phyloP scores from a whole-genome alignment of 1,284 basidiomycete genomes.

The Puccinia hordei region DNA sequence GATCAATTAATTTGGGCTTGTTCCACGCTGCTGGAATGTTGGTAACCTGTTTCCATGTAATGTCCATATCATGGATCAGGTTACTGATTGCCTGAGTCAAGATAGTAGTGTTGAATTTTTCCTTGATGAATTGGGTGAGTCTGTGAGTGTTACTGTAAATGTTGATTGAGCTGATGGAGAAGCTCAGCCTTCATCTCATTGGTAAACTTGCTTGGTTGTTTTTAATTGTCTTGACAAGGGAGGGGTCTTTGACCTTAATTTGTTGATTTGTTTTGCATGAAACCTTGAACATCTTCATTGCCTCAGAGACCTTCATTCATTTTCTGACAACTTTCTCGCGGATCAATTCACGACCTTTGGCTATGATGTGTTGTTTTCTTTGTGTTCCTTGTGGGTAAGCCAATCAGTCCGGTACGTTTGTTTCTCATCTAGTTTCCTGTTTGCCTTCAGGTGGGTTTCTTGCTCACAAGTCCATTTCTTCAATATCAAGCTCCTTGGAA shows the following conservation, averaged over 20 bases:
- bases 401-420: neutral
- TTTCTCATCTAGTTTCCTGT: too few relatives aligned
- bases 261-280: neutral
- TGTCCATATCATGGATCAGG: neutral
- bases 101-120: neutral
- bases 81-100: conserved; percentile 18
- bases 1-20: neutral
- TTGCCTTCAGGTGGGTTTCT: too few relatives aligned
- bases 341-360: neutral
- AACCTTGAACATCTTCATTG: neutral
- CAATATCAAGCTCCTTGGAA: neutral
- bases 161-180: neutral
- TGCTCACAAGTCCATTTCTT: neutral
- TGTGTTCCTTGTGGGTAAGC: neutral
- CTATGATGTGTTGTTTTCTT: neutral
- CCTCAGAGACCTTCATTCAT: neutral
- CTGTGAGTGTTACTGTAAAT: neutral
- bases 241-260: neutral
- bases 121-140: neutral
- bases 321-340: neutral
- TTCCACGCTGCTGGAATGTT: conserved; percentile 23
- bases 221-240: neutral
- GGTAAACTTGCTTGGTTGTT: conserved; percentile 4
- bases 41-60: conserved; percentile 7
- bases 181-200: conserved; percentile 13